These are phyloP conservation scores for Metschnikowia vanudenii DNA, from an alignment of 805 yeast genomes.

Conservation along the genomic window DNA sequence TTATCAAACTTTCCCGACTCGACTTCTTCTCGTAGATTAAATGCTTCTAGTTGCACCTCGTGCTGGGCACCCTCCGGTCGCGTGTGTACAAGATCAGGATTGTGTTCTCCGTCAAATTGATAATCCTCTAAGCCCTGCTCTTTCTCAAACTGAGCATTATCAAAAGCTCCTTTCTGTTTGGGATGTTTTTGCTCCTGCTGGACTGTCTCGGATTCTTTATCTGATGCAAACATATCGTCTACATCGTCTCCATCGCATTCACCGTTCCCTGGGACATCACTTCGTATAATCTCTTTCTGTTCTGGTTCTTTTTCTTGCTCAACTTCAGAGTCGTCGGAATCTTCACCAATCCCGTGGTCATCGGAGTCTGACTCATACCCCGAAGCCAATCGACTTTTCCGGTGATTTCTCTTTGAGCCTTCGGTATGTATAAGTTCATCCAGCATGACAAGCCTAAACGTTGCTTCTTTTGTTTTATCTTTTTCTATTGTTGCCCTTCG, in stretches of 20 bases:
- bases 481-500: too few relatives aligned
- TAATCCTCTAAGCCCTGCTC: conserved; percentile 26
- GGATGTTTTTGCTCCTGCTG: background rate
- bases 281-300: conserved; percentile 1
- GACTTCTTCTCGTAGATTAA: conserved; percentile 55
- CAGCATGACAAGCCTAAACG: background rate
- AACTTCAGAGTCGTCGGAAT: conserved; percentile 14
- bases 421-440: background rate
- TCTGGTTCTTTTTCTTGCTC: conserved; percentile 6
- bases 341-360: conserved; percentile 8
- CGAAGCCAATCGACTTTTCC: conserved; percentile 6
- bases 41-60: conserved; percentile 49
- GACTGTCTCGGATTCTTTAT: conserved; percentile 7
- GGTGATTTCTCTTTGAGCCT: background rate
- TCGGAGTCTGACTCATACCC: conserved; percentile 22
- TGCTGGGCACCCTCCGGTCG: background rate
- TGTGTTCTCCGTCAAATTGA: conserved; percentile 15
- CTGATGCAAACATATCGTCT: conserved; percentile 45
- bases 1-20: conserved; percentile 60
- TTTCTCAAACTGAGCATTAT: conserved; percentile 24
- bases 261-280: conserved; percentile 6
- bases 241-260: conserved; percentile 18
- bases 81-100: conserved; percentile 10
- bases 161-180: conserved; percentile 5
- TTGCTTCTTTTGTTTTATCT: background rate